phyloP scores from a whole-genome alignment of 257 asterid species.

The Fraxinus anomala region DNA sequence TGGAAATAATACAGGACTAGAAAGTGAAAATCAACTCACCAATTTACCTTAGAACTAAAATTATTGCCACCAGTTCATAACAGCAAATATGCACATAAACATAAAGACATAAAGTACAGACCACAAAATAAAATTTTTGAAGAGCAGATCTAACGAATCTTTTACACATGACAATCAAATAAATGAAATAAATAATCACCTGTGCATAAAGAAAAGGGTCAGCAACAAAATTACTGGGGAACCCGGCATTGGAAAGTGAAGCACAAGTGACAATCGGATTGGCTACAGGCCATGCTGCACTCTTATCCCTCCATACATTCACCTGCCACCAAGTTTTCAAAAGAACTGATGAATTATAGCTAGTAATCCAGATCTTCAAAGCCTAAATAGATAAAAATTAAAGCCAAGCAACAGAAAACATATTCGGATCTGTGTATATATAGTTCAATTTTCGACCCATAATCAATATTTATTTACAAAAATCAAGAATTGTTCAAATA shows the following conservation, averaged over 20 bases:
- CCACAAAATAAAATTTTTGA: constrained; percentile 16
- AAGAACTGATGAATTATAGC: too few relatives aligned
- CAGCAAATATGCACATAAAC: constrained; percentile 8
- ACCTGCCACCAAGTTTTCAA: constrained; percentile 47
- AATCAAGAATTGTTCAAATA: neutral
- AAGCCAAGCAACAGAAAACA: neutral
- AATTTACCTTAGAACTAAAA: constrained; percentile 4
- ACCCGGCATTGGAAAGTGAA: constrained; percentile 76
- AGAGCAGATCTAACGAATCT: neutral
- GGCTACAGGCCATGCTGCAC: constrained; percentile 94
- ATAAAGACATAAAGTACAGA: constrained; percentile 10
- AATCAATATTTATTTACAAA: neutral
- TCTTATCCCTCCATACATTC: constrained; percentile 64
- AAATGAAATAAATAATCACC: constrained; percentile 37
- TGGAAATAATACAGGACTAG: constrained; percentile 9
- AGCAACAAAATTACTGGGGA: constrained; percentile 93
- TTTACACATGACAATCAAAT: constrained; percentile 2
- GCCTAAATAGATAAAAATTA: constrained; percentile 15
- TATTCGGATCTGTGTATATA: too few relatives aligned
- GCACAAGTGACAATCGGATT: constrained; percentile 95
- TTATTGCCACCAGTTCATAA: constrained; percentile 16
- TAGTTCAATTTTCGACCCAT: neutral
- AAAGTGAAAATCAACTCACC: constrained; percentile 30
- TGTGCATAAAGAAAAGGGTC: constrained; percentile 82
- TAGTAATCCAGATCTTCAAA: constrained; percentile 5